These are phyloP conservation scores for Fistulinella cinereoalba DNA, from an alignment of 1,284 basidiomycete species.

Conservation along the genomic window DNA sequence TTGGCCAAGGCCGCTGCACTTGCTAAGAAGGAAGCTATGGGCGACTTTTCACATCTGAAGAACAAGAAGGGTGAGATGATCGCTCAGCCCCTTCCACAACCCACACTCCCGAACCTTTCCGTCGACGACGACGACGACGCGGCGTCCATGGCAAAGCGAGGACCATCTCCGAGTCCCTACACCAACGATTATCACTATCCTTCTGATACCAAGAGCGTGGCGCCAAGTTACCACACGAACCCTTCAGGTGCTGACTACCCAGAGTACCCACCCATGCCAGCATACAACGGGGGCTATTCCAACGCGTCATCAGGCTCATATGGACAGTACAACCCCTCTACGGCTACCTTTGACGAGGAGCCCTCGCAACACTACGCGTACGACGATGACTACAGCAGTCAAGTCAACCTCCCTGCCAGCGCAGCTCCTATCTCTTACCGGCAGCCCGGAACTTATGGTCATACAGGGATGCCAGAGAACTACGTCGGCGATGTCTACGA, in stretches of 20 bases:
- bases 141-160: constrained; percentile 56
- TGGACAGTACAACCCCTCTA: constrained; percentile 55
- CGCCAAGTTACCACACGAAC: constrained; percentile 34
- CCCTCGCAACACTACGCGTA: constrained; percentile 42
- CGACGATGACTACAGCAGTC: constrained; percentile 65
- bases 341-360: constrained; percentile 52
- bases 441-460: constrained; percentile 21
- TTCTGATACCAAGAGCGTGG: constrained; percentile 35
- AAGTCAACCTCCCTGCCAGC: constrained; percentile 50
- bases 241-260: constrained; percentile 45
- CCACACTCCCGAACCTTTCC: constrained; percentile 90
- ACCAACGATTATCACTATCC: constrained; percentile 56
- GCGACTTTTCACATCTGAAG: constrained; percentile 88
- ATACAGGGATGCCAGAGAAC: constrained; percentile 33
- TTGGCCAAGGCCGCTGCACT: constrained; percentile 78
- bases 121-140: constrained; percentile 76
- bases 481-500: constrained; percentile 43
- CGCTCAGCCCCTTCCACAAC: constrained; percentile 85
- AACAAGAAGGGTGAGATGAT: constrained; percentile 90
- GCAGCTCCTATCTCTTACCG: constrained; percentile 56
- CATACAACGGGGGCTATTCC: constrained; percentile 57
- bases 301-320: constrained; percentile 48
- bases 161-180: constrained; percentile 52
- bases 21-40: constrained; percentile 87
- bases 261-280: constrained; percentile 72